Percentiles rank a stretch among this genome's conserved stretches.
Conservation (phyloP, 2,329 filamentous ascomycete species). For the Pyrenophora seminiperda region DNA sequence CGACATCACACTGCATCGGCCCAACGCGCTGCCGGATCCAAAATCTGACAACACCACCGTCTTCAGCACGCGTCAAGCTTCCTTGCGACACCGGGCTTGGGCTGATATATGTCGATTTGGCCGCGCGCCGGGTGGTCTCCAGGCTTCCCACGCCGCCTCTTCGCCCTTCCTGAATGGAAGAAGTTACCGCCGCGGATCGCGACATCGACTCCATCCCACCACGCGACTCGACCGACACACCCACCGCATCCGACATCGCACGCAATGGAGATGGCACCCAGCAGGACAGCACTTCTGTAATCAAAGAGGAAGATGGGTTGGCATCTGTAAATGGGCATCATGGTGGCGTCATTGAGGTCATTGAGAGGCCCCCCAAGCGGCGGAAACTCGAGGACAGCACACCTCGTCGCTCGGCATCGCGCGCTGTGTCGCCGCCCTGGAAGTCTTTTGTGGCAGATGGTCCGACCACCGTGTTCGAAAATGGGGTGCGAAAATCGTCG, state of each 20-base stretch:
- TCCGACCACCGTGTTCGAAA: conserved; percentile 78
- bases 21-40: conserved; percentile 31
- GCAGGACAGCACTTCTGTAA: conserved; percentile 34
- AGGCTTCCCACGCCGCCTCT: conserved; percentile 35
- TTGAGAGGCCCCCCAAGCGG: conserved; percentile 61
- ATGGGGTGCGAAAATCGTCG: conserved; percentile 66
- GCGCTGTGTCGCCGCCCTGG: conserved; percentile 84
- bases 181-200: conserved; percentile 38
- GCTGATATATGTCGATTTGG: conserved; percentile 37
- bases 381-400: conserved; percentile 58
- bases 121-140: conserved; percentile 41
- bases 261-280: conserved; percentile 19
- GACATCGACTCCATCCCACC: conserved; percentile 37
- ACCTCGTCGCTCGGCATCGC: conserved; percentile 45
- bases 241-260: conserved; percentile 25
- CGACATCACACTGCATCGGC: conserved; percentile 41
- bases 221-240: conserved; percentile 27
- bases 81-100: conserved; percentile 31
- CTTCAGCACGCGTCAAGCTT: conserved; percentile 21
- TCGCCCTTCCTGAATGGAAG: conserved; percentile 40
- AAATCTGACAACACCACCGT: conserved; percentile 39
- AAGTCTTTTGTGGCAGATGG: conserved; percentile 84
- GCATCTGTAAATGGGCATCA: conserved; percentile 26
- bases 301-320: conserved; percentile 32
- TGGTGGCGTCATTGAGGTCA: conserved; percentile 33